phyloP scores from a whole-genome alignment of 768 basidiomycete species.

The Agaricus bisporus region DNA sequence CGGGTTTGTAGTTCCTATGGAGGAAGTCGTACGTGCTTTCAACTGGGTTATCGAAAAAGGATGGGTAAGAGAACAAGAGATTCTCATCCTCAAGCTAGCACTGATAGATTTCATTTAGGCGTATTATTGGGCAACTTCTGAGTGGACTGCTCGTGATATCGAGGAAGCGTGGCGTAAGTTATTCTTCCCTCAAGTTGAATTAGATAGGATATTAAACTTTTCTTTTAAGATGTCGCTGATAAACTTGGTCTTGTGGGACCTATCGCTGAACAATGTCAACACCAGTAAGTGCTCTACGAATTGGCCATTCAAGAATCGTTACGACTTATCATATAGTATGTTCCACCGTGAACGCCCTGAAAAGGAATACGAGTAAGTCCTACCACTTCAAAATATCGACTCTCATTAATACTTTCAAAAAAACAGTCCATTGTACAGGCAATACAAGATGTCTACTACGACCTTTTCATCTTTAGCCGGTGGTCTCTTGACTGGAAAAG shows the following conservation, averaged over 20 bases:
- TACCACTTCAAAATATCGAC: not conserved
- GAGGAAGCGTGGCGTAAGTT: conserved; percentile 56
- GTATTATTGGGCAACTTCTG: conserved; percentile 72
- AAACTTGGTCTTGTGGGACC: conserved; percentile 64
- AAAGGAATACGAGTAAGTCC: conserved; percentile 59
- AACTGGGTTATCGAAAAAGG: conserved; percentile 71
- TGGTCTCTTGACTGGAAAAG: conserved; percentile 78
- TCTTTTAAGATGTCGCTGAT: conserved; percentile 51
- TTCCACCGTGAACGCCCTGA: conserved; percentile 79
- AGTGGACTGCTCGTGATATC: conserved; percentile 70
- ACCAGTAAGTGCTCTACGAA: conserved; percentile 29
- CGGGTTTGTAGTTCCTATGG: conserved; percentile 45
- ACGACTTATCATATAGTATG: conserved; percentile 40
- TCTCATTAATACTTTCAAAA: not conserved
- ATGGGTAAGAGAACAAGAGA: conserved; percentile 36
- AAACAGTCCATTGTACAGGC: conserved; percentile 52
- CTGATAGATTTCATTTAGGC: conserved; percentile 26
- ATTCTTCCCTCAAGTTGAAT: too few species aligned
- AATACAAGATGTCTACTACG: conserved; percentile 63
- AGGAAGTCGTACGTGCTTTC: conserved; percentile 79
- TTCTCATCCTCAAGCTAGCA: not conserved
- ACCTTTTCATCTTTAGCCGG: conserved; percentile 71
- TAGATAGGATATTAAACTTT: not conserved
- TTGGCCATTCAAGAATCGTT: too few species aligned
- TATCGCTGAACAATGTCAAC: conserved; percentile 72